phyloP scores from a whole-genome alignment of 495 filamentous ascomycete species.

The Neurospora tetraspora region DNA sequence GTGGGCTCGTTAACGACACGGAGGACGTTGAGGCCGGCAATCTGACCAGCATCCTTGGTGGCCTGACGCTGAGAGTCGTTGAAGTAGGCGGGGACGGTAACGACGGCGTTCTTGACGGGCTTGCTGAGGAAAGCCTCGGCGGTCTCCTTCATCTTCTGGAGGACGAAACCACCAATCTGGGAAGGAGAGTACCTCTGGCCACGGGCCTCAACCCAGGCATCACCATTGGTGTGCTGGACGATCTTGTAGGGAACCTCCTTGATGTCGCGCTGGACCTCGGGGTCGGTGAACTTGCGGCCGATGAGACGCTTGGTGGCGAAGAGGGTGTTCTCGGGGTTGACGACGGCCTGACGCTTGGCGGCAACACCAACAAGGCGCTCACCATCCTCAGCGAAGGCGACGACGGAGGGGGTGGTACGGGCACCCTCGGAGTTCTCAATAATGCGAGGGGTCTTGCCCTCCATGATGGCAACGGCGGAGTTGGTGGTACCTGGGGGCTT shows the following conservation, averaged over 20 bases:
- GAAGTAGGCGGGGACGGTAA: constrained; percentile 96
- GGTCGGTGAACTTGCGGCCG: constrained; percentile 93
- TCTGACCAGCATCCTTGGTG: constrained; percentile 96
- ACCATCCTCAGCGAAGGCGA: constrained; percentile 93
- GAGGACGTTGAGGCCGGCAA: constrained; percentile 88
- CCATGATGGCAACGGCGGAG: constrained; percentile 95
- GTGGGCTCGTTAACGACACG: constrained; percentile 97
- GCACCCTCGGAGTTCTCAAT: constrained; percentile 90
- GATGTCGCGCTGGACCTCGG: constrained; percentile 95
- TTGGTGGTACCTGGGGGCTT: constrained; percentile 73
- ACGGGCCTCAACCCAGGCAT: constrained; percentile 94
- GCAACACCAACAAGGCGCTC: constrained; percentile 97
- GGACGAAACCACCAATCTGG: constrained; percentile 93
- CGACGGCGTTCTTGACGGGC: constrained; percentile 85
- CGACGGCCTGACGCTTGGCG: constrained; percentile 97
- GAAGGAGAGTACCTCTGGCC: constrained; percentile 97
- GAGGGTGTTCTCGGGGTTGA: constrained; percentile 98
- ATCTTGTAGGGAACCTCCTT: constrained; percentile 99
- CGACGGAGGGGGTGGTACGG: constrained; percentile 92
- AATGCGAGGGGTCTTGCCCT: constrained; percentile 88
- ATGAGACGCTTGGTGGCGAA: constrained; percentile 99
- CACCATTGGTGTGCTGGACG: constrained; percentile 93
- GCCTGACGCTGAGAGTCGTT: constrained; percentile 97
- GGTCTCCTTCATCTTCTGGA: constrained; percentile 99
- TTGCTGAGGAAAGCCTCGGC: constrained; percentile 86